Percentiles rank a stretch among this genome's conserved stretches.
phyloP scores from a whole-genome alignment of 108 stramenopile species.

The Pseudonitzschia delicatissima region DNA sequence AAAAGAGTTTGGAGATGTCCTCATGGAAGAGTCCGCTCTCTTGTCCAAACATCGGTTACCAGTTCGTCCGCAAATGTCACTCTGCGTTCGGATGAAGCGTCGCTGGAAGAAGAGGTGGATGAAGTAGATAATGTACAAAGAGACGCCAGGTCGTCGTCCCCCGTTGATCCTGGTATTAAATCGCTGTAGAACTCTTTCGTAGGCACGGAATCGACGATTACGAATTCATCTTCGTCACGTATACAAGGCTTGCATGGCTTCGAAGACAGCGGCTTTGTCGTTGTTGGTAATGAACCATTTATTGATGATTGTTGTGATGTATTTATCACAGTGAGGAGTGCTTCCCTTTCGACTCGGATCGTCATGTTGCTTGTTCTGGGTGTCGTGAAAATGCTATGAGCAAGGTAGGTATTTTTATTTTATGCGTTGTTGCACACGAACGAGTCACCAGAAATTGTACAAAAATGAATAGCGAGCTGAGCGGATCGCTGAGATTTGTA shows the following conservation, averaged over 20 bases:
- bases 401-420: neutral
- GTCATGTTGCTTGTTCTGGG: constrained; percentile 55
- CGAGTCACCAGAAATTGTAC: neutral
- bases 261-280: constrained; percentile 9
- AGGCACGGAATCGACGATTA: constrained; percentile 27
- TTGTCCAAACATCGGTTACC: constrained; percentile 69
- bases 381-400: neutral
- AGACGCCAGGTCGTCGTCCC: constrained; percentile 34
- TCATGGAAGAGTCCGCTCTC: constrained; percentile 51
- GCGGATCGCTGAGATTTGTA: neutral
- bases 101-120: constrained; percentile 33
- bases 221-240: constrained; percentile 26
- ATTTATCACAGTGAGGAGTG: constrained; percentile 45
- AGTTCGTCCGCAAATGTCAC: constrained; percentile 65
- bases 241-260: constrained; percentile 10
- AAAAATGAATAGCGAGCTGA: neutral
- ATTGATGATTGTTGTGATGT: constrained; percentile 31
- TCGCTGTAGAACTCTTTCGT: constrained; percentile 11
- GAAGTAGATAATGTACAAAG: constrained; percentile 51
- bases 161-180: constrained; percentile 6
- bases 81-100: constrained; percentile 33
- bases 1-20: constrained; percentile 50
- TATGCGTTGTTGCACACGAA: neutral
- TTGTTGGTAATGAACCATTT: constrained; percentile 8
- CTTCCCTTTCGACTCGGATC: constrained; percentile 73